Conservation (phyloP, 2,329 filamentous ascomycete genomes). For the Davidsoniella neocaledoniae region DNA sequence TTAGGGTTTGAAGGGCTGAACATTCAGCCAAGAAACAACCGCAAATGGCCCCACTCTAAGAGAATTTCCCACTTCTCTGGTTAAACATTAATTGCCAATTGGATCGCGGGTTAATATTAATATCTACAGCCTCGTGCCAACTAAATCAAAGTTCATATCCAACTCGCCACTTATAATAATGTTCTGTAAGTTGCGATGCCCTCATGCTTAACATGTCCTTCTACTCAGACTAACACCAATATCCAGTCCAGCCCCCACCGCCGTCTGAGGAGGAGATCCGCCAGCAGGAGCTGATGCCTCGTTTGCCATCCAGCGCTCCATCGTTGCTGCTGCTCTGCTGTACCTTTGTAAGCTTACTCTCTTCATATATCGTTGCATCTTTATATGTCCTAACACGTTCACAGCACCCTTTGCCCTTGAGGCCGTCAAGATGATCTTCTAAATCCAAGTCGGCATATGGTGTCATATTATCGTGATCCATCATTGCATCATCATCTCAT, state of each 20-base stretch:
- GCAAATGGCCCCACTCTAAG: too few species aligned
- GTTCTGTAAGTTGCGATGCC: constrained; percentile 5
- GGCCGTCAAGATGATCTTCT: constrained; percentile 29
- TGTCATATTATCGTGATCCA: background rate
- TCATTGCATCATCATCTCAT: background rate
- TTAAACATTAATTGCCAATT: too few species aligned
- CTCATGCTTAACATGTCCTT: background rate
- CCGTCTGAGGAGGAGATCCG: constrained; percentile 54
- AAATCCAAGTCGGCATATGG: constrained; percentile 14
- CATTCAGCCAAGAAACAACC: too few species aligned
- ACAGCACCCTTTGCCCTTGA: constrained; percentile 43
- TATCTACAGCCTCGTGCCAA: too few species aligned
- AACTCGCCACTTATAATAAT: background rate
- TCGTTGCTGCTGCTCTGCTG: constrained; percentile 48
- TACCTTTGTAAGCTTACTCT: constrained; percentile 50
- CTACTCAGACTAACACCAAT: background rate
- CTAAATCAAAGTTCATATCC: too few species aligned
- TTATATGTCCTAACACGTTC: background rate
- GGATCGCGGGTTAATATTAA: too few species aligned
- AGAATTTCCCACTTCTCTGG: too few species aligned
- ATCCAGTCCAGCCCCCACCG: constrained; percentile 48
- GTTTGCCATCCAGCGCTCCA: constrained; percentile 49
- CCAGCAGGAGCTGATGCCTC: constrained; percentile 47
- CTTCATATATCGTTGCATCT: background rate
- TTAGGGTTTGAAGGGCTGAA: too few species aligned